These are phyloP conservation scores for Shiraia sp. DNA, from an alignment of 2,329 filamentous ascomycete genomes.

Conservation along the genomic window DNA sequence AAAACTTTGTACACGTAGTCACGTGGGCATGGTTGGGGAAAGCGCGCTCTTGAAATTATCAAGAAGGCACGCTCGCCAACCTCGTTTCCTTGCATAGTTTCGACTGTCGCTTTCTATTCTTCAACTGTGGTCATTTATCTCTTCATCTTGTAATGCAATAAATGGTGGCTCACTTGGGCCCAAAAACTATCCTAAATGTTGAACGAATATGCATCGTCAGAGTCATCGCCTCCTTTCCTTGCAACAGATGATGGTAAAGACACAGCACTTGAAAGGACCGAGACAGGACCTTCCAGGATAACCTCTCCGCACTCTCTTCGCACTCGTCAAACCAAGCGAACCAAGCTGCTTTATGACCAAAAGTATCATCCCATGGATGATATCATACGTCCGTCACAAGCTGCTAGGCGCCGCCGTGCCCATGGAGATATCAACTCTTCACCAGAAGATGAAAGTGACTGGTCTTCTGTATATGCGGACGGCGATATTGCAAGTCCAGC, in stretches of 20 bases:
- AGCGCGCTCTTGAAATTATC: conserved; percentile 4
- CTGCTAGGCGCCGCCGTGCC: conserved; percentile 29
- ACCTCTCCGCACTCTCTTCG: conserved; percentile 14
- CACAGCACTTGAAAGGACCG: neutral
- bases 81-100: too few species aligned
- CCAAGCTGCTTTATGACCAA: conserved; percentile 32
- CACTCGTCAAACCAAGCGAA: conserved; percentile 12
- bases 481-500: conserved; percentile 2
- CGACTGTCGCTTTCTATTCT: too few species aligned
- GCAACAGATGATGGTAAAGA: conserved; percentile 4
- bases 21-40: conserved; percentile 8
- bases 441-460: conserved; percentile 4
- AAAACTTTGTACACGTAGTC: neutral
- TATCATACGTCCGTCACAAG: conserved; percentile 27
- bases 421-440: conserved; percentile 17
- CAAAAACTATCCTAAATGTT: too few species aligned
- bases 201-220: too few species aligned
- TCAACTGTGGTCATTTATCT: too few species aligned
- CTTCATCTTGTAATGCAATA: too few species aligned
- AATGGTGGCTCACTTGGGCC: too few species aligned
- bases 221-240: neutral
- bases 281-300: conserved; percentile 9
- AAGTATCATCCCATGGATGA: conserved; percentile 43
- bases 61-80: too few species aligned
- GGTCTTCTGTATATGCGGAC: conserved; percentile 3